These are phyloP conservation scores for Diutina mesorugosa DNA, from an alignment of 1,139 yeast species.

Conservation along the genomic window DNA sequence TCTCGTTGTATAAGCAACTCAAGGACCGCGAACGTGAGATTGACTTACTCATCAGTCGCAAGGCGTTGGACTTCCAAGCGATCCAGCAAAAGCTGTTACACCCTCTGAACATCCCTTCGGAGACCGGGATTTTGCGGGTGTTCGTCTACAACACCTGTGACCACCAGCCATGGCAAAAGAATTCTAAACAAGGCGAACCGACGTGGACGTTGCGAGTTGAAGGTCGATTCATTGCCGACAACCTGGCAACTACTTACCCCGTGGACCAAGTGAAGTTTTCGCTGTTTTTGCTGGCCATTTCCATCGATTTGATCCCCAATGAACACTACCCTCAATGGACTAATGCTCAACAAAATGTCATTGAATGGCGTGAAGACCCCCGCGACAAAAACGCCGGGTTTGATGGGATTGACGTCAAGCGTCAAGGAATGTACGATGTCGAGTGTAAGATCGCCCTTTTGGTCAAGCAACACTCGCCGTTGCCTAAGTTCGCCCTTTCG, in stretches of 20 bases:
- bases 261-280: conserved; percentile 41
- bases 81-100: conserved; percentile 36
- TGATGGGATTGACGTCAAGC: conserved; percentile 81
- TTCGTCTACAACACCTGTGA: conserved; percentile 73
- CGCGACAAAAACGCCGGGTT: conserved; percentile 20
- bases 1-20: conserved; percentile 54
- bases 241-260: conserved; percentile 14
- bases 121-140: conserved; percentile 53
- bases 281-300: conserved; percentile 69
- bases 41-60: conserved; percentile 72
- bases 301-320: conserved; percentile 55
- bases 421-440: conserved; percentile 61
- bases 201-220: conserved; percentile 83
- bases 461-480: conserved; percentile 54
- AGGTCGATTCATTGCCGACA: conserved; percentile 50
- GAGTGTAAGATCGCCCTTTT: conserved; percentile 66
- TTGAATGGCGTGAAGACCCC: conserved; percentile 29
- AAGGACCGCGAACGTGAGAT: conserved; percentile 68
- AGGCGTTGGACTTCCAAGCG: conserved; percentile 78
- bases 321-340: conserved; percentile 26
- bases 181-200: conserved; percentile 25
- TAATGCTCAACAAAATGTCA: conserved; percentile 19
- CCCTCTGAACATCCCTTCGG: conserved; percentile 29
- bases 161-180: conserved; percentile 86
- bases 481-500: conserved; percentile 41